Evolutionary conservation across 2,329 filamentous ascomycete genomes (phyloP).

Genomic region (Fusarium sp.): DNA sequence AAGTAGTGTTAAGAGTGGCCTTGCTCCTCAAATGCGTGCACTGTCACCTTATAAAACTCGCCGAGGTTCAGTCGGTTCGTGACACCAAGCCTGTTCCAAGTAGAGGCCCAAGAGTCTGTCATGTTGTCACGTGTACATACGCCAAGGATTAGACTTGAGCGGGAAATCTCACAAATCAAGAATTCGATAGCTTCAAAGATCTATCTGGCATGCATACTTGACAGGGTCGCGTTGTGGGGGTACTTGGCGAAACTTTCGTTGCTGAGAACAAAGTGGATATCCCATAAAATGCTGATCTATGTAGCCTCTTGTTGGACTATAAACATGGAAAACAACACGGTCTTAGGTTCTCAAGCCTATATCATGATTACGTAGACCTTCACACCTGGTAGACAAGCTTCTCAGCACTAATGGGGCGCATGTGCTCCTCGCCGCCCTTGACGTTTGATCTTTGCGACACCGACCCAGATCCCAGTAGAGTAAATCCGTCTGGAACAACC

Average conservation of each 20-base stretch:
- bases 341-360: background rate
- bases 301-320: background rate
- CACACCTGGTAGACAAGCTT: conserved; percentile 49
- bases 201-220: background rate
- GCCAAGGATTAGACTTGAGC: background rate
- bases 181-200: background rate
- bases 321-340: background rate
- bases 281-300: background rate
- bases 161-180: background rate
- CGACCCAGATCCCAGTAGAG: conserved; percentile 36
- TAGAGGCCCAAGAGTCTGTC: background rate
- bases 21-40: no score
- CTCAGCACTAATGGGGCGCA: conserved; percentile 55
- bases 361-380: background rate
- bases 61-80: background rate
- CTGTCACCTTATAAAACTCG: background rate
- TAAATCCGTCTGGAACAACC: conserved; percentile 44
- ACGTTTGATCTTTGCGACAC: conserved; percentile 39
- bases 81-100: background rate
- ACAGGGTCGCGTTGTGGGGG: background rate
- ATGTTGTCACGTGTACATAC: background rate
- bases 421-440: conserved; percentile 44
- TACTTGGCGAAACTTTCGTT: background rate
- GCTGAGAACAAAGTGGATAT: background rate
- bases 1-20: no score